A percentile compares a stretch with the other conserved stretches of the same genome.
Evolutionary conservation across 1,139 yeast species (phyloP).

Genomic region (Kodamaea suecica): DNA sequence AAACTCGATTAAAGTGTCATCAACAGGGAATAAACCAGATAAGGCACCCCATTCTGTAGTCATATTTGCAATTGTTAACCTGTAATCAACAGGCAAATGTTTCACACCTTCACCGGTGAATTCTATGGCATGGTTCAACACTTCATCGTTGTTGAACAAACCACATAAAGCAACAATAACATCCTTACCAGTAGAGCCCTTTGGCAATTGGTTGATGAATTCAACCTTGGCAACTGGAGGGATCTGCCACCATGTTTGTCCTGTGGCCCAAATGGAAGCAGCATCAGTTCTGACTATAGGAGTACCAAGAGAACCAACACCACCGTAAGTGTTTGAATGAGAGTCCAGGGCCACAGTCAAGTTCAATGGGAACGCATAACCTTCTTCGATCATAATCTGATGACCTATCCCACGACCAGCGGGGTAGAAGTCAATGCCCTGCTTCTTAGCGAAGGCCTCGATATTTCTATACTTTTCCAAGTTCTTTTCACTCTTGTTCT

Average conservation of each 20-base stretch:
- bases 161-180: conserved; percentile 97
- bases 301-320: conserved; percentile 92
- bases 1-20: conserved; percentile 70
- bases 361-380: conserved; percentile 93
- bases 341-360: conserved; percentile 96
- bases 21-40: conserved; percentile 95
- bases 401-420: conserved; percentile 99
- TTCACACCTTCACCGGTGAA: conserved; percentile 85
- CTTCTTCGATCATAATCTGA: conserved; percentile 98
- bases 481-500: conserved; percentile 85
- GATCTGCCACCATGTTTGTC: conserved; percentile 99
- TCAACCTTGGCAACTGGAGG: conserved; percentile 98
- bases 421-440: conserved; percentile 96
- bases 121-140: conserved; percentile 94
- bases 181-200: conserved; percentile 93
- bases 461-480: conserved; percentile 83
- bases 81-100: conserved; percentile 77
- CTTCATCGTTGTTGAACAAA: conserved; percentile 91
- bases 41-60: conserved; percentile 99
- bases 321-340: conserved; percentile 97
- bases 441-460: conserved; percentile 81
- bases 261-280: conserved; percentile 99
- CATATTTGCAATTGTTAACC: conserved; percentile 97
- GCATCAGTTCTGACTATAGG: conserved; percentile 99
- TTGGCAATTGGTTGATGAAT: conserved; percentile 73